These are phyloP conservation scores for Mycena polygramma DNA, from an alignment of 768 basidiomycete species.

Conservation along the genomic window DNA sequence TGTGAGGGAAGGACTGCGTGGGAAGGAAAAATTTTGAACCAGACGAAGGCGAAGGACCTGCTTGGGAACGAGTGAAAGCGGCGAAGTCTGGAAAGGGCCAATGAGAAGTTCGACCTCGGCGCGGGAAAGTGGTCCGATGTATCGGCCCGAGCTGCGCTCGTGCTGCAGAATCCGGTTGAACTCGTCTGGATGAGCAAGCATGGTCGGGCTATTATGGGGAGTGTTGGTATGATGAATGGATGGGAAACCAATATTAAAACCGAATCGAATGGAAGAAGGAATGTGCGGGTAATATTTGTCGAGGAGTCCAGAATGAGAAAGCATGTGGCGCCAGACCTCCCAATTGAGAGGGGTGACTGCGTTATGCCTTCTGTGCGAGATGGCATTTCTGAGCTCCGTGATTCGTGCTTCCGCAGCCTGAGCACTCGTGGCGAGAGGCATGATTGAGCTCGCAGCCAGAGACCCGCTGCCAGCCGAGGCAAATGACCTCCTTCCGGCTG, in stretches of 20 bases:
- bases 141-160: constrained; percentile 33
- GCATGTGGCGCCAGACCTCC: constrained; percentile 32
- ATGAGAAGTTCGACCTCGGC: constrained; percentile 35
- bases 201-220: constrained; percentile 39
- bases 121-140: constrained; percentile 37
- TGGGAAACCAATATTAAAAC: constrained; percentile 42
- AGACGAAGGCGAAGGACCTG: constrained; percentile 34
- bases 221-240: constrained; percentile 29
- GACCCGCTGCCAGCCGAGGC: constrained; percentile 4
- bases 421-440: constrained; percentile 42
- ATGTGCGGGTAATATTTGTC: constrained; percentile 33
- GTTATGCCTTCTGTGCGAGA: constrained; percentile 39
- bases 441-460: constrained; percentile 1
- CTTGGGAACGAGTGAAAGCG: constrained; percentile 45
- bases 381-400: constrained; percentile 45
- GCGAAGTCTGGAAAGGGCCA: constrained; percentile 48
- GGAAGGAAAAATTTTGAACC: constrained; percentile 47
- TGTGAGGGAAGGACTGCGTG: not conserved
- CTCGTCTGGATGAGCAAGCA: not conserved
- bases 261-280: constrained; percentile 29
- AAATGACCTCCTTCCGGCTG: not conserved
- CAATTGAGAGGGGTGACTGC: constrained; percentile 37
- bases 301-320: constrained; percentile 27
- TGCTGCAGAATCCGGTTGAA: constrained; percentile 27
- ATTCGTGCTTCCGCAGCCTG: constrained; percentile 39